phyloP scores from a whole-genome alignment of 2,329 filamentous ascomycete genomes.

The Stagonosporopsis rhizophila region DNA sequence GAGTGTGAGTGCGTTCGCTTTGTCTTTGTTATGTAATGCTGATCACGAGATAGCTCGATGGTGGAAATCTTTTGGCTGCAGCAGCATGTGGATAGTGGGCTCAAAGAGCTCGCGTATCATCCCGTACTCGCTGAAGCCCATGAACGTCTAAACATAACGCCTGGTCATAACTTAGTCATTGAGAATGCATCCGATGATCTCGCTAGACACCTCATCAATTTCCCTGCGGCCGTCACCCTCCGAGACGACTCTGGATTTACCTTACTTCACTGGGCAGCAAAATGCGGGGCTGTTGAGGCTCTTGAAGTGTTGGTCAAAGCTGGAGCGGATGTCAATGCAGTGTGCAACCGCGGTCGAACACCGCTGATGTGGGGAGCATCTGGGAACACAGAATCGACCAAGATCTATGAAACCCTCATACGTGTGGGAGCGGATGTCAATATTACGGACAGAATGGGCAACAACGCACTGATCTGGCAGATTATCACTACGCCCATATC shows the following conservation, averaged over 20 bases:
- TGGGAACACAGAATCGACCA: too few relatives aligned
- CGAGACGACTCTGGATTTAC: neutral
- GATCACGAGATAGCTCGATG: neutral
- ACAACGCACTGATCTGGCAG: neutral
- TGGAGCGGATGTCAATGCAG: constrained; percentile 1
- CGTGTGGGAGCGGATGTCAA: neutral
- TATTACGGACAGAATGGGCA: neutral
- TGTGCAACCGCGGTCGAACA: constrained; percentile 1
- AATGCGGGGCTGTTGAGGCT: neutral
- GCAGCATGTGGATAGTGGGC: neutral
- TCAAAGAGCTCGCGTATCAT: neutral
- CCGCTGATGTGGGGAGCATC: neutral
- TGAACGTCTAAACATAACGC: neutral
- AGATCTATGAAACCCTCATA: neutral
- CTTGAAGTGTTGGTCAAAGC: neutral
- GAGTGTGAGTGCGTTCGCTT: neutral
- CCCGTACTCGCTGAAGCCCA: neutral
- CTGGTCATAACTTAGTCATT: neutral
- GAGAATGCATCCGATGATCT: neutral
- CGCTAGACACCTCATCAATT: neutral
- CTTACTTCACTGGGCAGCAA: neutral
- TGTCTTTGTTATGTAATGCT: neutral
- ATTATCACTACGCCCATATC: neutral
- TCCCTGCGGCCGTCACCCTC: neutral
- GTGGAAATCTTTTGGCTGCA: neutral